Conservation (phyloP, 345 rosid species). For the Anastatica hierochuntica region DNA sequence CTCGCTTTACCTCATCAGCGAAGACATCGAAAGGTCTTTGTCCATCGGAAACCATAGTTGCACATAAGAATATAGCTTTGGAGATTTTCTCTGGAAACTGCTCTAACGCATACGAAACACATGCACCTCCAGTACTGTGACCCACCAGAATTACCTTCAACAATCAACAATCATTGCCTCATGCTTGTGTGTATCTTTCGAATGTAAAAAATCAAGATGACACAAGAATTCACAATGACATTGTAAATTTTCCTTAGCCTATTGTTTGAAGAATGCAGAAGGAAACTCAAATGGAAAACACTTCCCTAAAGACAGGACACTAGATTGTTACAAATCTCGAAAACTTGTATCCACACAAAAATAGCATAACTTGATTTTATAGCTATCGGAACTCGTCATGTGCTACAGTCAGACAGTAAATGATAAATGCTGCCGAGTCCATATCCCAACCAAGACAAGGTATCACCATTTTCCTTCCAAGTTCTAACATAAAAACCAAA, state of each 20-base stretch:
- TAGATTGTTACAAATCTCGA: neutral
- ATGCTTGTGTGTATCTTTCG: no score
- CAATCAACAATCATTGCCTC: neutral
- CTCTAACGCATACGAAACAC: slow-evolving; percentile 77
- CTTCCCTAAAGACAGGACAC: neutral
- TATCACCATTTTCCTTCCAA: neutral
- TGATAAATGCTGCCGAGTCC: no score
- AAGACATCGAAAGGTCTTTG: slow-evolving; percentile 87
- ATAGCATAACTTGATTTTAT: neutral
- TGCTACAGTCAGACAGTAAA: no score
- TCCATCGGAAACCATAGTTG: slow-evolving; percentile 74
- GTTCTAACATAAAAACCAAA: neutral
- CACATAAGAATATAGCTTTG: slow-evolving; percentile 73
- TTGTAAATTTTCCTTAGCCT: neutral
- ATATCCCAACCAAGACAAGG: no score
- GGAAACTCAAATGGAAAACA: neutral
- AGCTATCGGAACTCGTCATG: no score
- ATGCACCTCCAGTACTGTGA: slow-evolving; percentile 84
- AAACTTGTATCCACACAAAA: neutral
- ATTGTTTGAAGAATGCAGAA: neutral
- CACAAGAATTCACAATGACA: neutral
- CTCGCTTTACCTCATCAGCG: slow-evolving; percentile 80
- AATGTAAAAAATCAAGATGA: neutral
- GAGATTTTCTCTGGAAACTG: slow-evolving; percentile 58
- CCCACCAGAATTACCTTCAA: slow-evolving; percentile 77